phyloP scores from a whole-genome alignment of 208 protist genomes.

The Trypanosomatidae sp. region DNA sequence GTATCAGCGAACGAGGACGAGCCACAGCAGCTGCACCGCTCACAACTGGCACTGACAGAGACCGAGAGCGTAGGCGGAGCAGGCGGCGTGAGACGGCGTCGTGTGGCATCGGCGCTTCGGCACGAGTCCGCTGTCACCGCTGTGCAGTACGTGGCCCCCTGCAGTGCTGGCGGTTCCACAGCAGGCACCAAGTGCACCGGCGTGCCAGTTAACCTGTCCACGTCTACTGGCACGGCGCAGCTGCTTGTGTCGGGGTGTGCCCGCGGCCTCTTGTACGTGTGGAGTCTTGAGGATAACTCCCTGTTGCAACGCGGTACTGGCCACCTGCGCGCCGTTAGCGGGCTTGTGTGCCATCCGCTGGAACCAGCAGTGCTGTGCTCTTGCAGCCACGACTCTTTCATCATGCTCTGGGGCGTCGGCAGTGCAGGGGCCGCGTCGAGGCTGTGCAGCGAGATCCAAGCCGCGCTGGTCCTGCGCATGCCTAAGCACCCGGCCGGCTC shows the following conservation, averaged over 20 bases:
- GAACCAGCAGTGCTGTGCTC: constrained; percentile 49
- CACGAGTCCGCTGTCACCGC: constrained; percentile 45
- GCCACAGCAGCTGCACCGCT: constrained; percentile 23
- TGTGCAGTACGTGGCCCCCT: constrained; percentile 69
- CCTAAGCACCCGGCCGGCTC: constrained; percentile 25
- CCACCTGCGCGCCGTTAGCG: constrained; percentile 63
- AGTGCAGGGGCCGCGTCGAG: constrained; percentile 15
- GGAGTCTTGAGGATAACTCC: constrained; percentile 68
- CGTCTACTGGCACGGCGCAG: neutral
- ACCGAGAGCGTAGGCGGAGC: constrained; percentile 15
- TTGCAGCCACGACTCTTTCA: constrained; percentile 54
- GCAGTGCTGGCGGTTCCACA: neutral
- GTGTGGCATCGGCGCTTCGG: constrained; percentile 21
- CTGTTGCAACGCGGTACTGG: constrained; percentile 52
- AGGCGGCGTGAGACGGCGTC: constrained; percentile 1
- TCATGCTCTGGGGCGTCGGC: constrained; percentile 62
- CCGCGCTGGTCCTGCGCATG: constrained; percentile 11
- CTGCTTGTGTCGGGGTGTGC: constrained; percentile 89
- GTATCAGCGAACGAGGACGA: constrained; percentile 28
- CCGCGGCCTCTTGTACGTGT: constrained; percentile 87
- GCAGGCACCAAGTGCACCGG: neutral
- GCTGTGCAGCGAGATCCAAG: constrained; percentile 10
- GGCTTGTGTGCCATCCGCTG: constrained; percentile 55
- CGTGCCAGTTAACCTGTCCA: neutral
- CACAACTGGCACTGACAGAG: constrained; percentile 16